phyloP scores from a whole-genome alignment of 2,329 filamentous ascomycete species.

The Fusarium sp. region DNA sequence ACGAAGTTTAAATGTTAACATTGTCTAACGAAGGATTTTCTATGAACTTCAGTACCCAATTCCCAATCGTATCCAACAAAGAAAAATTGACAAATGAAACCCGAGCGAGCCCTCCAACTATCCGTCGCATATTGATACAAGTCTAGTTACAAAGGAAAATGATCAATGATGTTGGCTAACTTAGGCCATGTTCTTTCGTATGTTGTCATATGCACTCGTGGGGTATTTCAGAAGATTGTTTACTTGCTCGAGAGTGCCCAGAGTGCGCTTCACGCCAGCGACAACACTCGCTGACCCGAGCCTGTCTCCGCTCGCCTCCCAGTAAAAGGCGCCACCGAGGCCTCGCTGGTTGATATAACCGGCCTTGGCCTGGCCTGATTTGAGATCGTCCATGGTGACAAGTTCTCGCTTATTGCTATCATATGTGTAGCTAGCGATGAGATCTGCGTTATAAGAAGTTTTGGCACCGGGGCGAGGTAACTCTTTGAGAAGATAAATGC shows the following conservation, averaged over 20 bases:
- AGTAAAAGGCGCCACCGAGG: slow-evolving; percentile 85
- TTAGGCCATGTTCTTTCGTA: slow-evolving; percentile 56
- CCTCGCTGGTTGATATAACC: slow-evolving; percentile 69
- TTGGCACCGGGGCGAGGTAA: slow-evolving; percentile 72
- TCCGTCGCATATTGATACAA: slow-evolving; percentile 9
- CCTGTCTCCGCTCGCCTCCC: slow-evolving; percentile 81
- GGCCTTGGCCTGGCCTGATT: slow-evolving; percentile 71
- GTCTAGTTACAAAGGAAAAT: slow-evolving; percentile 9
- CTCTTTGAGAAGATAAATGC: slow-evolving; percentile 79
- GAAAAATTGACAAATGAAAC: slow-evolving; percentile 9
- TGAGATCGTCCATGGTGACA: slow-evolving; percentile 76
- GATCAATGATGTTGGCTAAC: background rate
- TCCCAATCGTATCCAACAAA: slow-evolving; percentile 24
- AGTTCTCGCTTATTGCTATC: slow-evolving; percentile 69
- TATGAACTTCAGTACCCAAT: slow-evolving; percentile 22
- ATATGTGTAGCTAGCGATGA: slow-evolving; percentile 79
- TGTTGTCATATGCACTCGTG: slow-evolving; percentile 69
- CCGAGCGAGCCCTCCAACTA: background rate
- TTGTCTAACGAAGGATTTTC: slow-evolving; percentile 31
- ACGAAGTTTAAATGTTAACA: slow-evolving; percentile 3
- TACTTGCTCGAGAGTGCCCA: slow-evolving; percentile 63
- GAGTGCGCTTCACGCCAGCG: slow-evolving; percentile 58
- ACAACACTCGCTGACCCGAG: slow-evolving; percentile 68
- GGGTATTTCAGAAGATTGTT: slow-evolving; percentile 69
- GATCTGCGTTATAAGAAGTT: slow-evolving; percentile 67